Base-by-base conservation (phyloP, 129 eudicot species). In the Pseudognaphalium luteoalbum region DNA sequence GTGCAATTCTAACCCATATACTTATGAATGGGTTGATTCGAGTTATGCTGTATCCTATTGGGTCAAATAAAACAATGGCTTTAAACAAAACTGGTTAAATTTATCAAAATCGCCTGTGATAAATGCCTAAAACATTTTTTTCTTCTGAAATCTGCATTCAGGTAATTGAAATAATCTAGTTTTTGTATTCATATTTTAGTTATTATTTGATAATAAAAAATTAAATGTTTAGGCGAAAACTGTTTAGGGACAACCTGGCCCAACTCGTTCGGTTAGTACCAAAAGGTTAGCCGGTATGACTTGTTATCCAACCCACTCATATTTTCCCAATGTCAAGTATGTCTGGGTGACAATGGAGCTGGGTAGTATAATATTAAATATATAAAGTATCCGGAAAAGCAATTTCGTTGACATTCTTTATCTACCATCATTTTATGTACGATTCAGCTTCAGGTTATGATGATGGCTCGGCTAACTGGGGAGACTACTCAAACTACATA, bases 401-500 rank as follows among this genome's bases (percentile, higher is more conserved):
- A 6, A 25, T 71, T 19, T 71, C 35, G 22, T 61, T 66, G 3
- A 12, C 42, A 29, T n/a, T 76, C 12, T 68, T 68, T 2, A 80
- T 73, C 44, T 1, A 67, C 54, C 19, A 47, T 66, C 71, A 37
- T 74, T 42, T 71, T 71, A 58, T 47, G 42, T 73, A 25, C 54
- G 68, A 8, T 56, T 56, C 78, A 54, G 73, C 70, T 22, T 81
- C 85, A 87, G 98, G 96, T 74, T 94, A 85, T 82, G 93, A 91
- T 37, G 87, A 88, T 56, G 84, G 86, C 79, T 81, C 87, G 9
- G 86, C 84, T 71, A 87, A 75, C 63, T 88, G 98, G 98, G 96
- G 91, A 80, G 96, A 89, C 35, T 93, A 87, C 67, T 81, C 98
- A n/a, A 89, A 80, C 79, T 91, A 91, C 83, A 88, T 85, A 54